Conservation (phyloP, 352 stramenopile genomes). For the Globisporangium cystogenes region DNA sequence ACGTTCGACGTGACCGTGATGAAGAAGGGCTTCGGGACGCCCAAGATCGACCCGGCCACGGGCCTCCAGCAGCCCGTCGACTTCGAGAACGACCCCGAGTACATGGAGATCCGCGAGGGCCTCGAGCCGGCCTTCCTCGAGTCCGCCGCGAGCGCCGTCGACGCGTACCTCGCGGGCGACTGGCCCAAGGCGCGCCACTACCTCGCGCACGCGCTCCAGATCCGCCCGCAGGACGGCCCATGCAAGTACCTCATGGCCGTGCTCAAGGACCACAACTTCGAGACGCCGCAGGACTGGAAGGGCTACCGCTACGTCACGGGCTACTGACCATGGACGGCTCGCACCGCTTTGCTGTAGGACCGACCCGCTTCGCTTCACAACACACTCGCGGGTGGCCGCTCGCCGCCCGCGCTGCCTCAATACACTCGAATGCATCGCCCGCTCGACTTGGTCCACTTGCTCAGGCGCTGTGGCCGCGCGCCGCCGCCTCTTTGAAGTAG, state of each 20-base stretch:
- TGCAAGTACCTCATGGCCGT: slow-evolving; percentile 88
- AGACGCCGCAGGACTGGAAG: slow-evolving; percentile 89
- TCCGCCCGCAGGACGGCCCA: slow-evolving; percentile 84
- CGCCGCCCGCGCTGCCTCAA: neutral
- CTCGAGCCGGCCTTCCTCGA: slow-evolving; percentile 81
- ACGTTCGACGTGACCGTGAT: slow-evolving; percentile 85
- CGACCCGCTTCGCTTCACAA: too few species aligned
- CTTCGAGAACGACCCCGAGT: slow-evolving; percentile 81
- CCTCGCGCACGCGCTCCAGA: slow-evolving; percentile 62
- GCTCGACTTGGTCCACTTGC: neutral
- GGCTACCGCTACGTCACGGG: slow-evolving; percentile 87
- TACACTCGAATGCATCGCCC: slow-evolving; percentile 5
- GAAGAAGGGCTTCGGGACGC: slow-evolving; percentile 69
- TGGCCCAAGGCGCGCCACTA: slow-evolving; percentile 75
- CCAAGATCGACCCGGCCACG: slow-evolving; percentile 56
- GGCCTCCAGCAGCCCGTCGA: slow-evolving; percentile 64
- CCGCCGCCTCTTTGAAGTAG: slow-evolving; percentile 56
- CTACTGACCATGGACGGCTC: too few species aligned
- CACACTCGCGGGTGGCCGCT: neutral
- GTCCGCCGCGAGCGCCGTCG: slow-evolving; percentile 52
- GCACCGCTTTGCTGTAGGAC: too few species aligned
- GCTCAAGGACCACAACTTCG: slow-evolving; percentile 81
- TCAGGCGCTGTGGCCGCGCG: neutral
- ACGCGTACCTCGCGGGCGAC: slow-evolving; percentile 69
- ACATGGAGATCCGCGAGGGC: slow-evolving; percentile 76